phyloP scores from a whole-genome alignment of 805 yeast species.

The Kodamaea kaohsiungensis region DNA sequence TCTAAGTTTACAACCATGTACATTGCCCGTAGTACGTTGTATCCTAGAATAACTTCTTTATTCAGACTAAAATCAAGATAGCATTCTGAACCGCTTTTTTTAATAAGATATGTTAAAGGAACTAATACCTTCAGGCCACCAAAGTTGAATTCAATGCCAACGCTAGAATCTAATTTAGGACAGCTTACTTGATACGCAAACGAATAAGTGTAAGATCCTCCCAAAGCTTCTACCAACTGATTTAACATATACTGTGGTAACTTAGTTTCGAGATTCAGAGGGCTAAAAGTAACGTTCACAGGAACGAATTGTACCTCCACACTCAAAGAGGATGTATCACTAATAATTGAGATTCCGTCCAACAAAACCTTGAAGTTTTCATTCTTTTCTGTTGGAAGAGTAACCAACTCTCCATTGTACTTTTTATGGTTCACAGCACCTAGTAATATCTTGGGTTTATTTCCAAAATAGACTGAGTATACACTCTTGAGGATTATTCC shows the following conservation, averaged over 20 bases:
- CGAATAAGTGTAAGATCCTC: no score
- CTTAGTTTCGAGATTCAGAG: neutral
- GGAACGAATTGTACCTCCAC: neutral
- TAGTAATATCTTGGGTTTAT: slow-evolving; percentile 44
- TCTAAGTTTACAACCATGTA: neutral
- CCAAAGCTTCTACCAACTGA: neutral
- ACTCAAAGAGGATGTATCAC: neutral
- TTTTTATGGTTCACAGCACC: slow-evolving; percentile 72
- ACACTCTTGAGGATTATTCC: slow-evolving; percentile 10
- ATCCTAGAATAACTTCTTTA: neutral
- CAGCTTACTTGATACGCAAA: neutral
- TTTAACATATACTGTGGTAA: neutral
- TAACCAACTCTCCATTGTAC: slow-evolving; percentile 47
- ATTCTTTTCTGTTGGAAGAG: no score
- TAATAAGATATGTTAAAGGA: slow-evolving; percentile 4
- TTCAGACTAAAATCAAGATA: neutral
- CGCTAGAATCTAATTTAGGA: neutral
- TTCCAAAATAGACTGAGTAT: slow-evolving; percentile 16
- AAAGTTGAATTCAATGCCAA: slow-evolving; percentile 4
- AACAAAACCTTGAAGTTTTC: slow-evolving; percentile 34
- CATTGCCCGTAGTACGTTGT: neutral
- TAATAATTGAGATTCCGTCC: neutral
- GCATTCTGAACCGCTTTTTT: neutral
- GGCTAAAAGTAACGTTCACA: neutral
- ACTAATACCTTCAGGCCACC: slow-evolving; percentile 1